Conservation (phyloP, 345 rosid genomes). For the Limnanthes douglasii region DNA sequence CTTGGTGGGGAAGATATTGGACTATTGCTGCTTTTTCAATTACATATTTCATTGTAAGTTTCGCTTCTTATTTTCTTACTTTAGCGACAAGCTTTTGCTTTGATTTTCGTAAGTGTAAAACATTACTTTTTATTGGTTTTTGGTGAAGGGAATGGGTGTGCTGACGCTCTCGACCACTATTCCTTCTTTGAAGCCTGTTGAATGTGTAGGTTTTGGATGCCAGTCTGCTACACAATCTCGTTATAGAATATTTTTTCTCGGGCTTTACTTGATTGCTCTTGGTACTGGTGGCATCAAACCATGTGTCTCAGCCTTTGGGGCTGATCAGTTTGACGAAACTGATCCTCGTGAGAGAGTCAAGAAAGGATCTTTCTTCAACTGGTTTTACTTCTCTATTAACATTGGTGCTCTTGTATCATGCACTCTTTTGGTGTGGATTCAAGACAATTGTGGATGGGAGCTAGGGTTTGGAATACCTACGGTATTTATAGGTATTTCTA, state of each 20-base stretch:
- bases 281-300: conserved; percentile 98
- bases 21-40: conserved; percentile 82
- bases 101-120: background rate
- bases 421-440: conserved; percentile 77
- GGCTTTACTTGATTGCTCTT: conserved; percentile 80
- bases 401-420: conserved; percentile 83
- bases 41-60: conserved; percentile 53
- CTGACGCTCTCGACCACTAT: conserved; percentile 76
- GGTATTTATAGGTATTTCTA: conserved; percentile 76
- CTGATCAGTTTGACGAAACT: conserved; percentile 91
- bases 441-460: conserved; percentile 94
- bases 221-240: conserved; percentile 59
- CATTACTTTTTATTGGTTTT: background rate
- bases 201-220: conserved; percentile 45
- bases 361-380: conserved; percentile 89
- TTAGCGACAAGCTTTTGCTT: too few relatives aligned
- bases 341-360: conserved; percentile 60
- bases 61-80: too few relatives aligned
- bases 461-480: conserved; percentile 92
- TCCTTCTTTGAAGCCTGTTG: conserved; percentile 53
- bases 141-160: conserved; percentile 62
- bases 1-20: conserved; percentile 98
- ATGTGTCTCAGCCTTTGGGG: conserved; percentile 87
- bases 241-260: conserved; percentile 60
- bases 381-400: conserved; percentile 88